Conservation (phyloP, 2,329 filamentous ascomycete species). For the Dothideomycetes sp. region DNA sequence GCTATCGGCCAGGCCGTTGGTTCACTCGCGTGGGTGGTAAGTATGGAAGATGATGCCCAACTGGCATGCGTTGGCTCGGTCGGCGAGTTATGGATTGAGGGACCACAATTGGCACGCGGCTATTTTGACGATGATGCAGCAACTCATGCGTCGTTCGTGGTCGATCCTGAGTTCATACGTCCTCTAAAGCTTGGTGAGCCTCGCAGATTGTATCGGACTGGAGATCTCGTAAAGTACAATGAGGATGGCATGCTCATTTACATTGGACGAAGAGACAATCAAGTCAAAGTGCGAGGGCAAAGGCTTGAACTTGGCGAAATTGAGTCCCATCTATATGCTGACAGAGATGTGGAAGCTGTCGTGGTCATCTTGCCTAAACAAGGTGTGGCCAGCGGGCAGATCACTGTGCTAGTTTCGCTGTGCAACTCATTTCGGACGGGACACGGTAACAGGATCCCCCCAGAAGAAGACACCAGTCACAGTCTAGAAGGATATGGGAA, state of each 20-base stretch:
- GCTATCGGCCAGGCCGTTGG: background rate
- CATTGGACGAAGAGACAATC: slow-evolving; percentile 60
- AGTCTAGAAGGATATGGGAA: no score
- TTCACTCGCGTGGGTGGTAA: background rate
- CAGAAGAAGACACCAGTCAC: no score
- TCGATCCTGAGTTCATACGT: background rate
- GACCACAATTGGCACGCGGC: background rate
- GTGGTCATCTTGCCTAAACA: no score
- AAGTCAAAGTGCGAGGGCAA: slow-evolving; percentile 70
- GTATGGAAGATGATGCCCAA: slow-evolving; percentile 17
- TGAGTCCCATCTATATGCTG: no score
- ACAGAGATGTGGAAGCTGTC: no score
- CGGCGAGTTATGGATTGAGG: slow-evolving; percentile 13
- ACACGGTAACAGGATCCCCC: no score
- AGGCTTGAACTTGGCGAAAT: slow-evolving; percentile 69
- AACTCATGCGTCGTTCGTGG: background rate
- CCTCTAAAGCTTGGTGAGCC: background rate
- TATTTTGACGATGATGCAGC: background rate
- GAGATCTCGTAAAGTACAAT: slow-evolving; percentile 19
- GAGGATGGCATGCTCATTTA: slow-evolving; percentile 33
- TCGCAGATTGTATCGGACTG: slow-evolving; percentile 14
- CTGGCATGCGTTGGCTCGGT: slow-evolving; percentile 31
- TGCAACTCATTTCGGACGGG: no score
- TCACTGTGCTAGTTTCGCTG: no score
- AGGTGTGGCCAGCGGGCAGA: no score